Percentiles rank a stretch among this genome's conserved stretches.
These are phyloP conservation scores for Straminergon stramineum DNA, from an alignment of 225 moss, liverwort and hornwort genomes.

Conservation along the genomic window DNA sequence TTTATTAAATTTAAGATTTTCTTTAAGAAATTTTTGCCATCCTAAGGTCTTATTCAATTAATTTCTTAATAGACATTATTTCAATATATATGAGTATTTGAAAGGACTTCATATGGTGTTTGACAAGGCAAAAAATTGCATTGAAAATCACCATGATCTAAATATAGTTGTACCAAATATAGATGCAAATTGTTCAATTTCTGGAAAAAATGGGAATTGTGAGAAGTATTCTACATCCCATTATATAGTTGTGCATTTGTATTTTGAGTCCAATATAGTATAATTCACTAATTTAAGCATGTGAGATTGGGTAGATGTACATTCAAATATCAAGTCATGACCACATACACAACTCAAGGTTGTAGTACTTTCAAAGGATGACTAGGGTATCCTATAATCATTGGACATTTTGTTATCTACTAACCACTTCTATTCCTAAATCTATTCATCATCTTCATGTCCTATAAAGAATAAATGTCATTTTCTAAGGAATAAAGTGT, in stretches of 20 bases:
- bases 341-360: neutral
- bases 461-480: neutral
- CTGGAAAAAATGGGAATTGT: neutral
- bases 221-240: neutral
- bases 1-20: neutral
- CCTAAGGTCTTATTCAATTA: too few species aligned
- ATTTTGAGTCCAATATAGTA: neutral
- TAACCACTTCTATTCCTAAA: neutral
- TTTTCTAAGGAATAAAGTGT: neutral
- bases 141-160: neutral
- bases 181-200: neutral
- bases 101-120: too few species aligned
- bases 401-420: neutral
- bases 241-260: neutral
- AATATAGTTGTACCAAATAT: neutral
- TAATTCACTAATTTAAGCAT: neutral
- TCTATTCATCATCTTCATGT: neutral
- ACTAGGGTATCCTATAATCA: accelerated
- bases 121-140: neutral
- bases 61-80: too few species aligned
- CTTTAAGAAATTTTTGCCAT: neutral
- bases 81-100: too few species aligned
- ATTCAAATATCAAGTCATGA: neutral
- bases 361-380: neutral
- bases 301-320: neutral